These are phyloP conservation scores for Fistulinella prunicolor DNA, from an alignment of 768 basidiomycete genomes.

Conservation along the genomic window DNA sequence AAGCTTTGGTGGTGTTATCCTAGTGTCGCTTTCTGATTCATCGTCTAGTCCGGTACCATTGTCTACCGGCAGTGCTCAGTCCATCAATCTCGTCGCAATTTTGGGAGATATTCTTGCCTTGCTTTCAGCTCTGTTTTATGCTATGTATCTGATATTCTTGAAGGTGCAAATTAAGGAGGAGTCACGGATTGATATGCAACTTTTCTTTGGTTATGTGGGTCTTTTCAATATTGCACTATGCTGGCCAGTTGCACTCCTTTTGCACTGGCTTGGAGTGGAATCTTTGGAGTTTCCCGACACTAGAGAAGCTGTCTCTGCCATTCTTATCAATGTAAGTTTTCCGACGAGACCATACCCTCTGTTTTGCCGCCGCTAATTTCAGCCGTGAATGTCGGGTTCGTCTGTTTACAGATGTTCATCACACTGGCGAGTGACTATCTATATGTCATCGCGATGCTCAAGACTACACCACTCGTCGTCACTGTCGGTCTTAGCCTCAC, in stretches of 20 bases:
- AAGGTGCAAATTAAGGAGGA: constrained; percentile 84
- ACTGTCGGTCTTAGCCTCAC: constrained; percentile 92
- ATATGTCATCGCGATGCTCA: constrained; percentile 90
- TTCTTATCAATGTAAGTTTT: constrained; percentile 54
- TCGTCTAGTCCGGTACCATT: constrained; percentile 18
- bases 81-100: constrained; percentile 27
- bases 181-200: constrained; percentile 85
- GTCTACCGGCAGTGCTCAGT: constrained; percentile 8
- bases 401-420: constrained; percentile 64
- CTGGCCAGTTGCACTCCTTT: constrained; percentile 74
- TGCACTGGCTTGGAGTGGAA: constrained; percentile 74
- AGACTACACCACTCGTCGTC: constrained; percentile 91
- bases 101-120: constrained; percentile 84
- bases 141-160: constrained; percentile 82
- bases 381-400: too few species aligned
- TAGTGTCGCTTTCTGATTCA: constrained; percentile 90
- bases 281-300: constrained; percentile 67
- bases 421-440: constrained; percentile 83
- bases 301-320: constrained; percentile 43
- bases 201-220: constrained; percentile 94
- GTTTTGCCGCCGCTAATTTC: too few species aligned
- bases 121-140: constrained; percentile 84
- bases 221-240: constrained; percentile 74
- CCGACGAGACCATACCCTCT: too few species aligned
- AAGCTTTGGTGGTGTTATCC: constrained; percentile 78